These are phyloP conservation scores for Globisporangium takayamanum DNA, from an alignment of 352 stramenopile species.

Conservation along the genomic window DNA sequence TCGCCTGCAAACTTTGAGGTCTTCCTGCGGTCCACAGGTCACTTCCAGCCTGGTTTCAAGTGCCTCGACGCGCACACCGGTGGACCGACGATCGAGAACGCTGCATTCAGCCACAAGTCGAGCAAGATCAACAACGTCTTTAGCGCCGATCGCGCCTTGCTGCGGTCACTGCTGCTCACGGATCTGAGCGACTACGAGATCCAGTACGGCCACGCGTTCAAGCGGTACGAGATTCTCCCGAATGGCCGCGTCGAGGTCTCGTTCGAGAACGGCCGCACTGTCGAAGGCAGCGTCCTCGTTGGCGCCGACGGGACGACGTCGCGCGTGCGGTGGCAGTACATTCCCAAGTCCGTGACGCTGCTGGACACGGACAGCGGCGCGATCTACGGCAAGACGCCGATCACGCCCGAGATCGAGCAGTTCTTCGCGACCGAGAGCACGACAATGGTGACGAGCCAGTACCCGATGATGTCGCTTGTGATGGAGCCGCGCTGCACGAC, in stretches of 20 bases:
- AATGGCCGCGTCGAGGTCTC: slow-evolving; percentile 43
- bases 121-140: slow-evolving; percentile 24
- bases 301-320: slow-evolving; percentile 57
- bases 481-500: slow-evolving; percentile 44
- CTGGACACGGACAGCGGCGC: slow-evolving; percentile 56
- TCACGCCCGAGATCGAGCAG: slow-evolving; percentile 41
- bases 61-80: slow-evolving; percentile 42
- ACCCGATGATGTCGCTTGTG: slow-evolving; percentile 46
- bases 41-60: slow-evolving; percentile 44
- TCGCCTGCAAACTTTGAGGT: slow-evolving; percentile 46
- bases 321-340: slow-evolving; percentile 48
- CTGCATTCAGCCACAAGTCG: slow-evolving; percentile 8
- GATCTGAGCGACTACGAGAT: slow-evolving; percentile 47
- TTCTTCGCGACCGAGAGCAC: slow-evolving; percentile 41
- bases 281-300: slow-evolving; percentile 42
- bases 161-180: slow-evolving; percentile 34
- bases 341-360: slow-evolving; percentile 33
- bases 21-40: slow-evolving; percentile 40
- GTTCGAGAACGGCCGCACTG: slow-evolving; percentile 45
- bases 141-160: slow-evolving; percentile 39
- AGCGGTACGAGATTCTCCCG: slow-evolving; percentile 29
- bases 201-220: slow-evolving; percentile 52
- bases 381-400: slow-evolving; percentile 63
- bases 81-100: neutral
- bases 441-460: slow-evolving; percentile 35